A percentile compares a stretch with the other conserved stretches of the same genome.
Conservation (phyloP, 1,284 basidiomycete species). For the Golubevia pallescens region DNA sequence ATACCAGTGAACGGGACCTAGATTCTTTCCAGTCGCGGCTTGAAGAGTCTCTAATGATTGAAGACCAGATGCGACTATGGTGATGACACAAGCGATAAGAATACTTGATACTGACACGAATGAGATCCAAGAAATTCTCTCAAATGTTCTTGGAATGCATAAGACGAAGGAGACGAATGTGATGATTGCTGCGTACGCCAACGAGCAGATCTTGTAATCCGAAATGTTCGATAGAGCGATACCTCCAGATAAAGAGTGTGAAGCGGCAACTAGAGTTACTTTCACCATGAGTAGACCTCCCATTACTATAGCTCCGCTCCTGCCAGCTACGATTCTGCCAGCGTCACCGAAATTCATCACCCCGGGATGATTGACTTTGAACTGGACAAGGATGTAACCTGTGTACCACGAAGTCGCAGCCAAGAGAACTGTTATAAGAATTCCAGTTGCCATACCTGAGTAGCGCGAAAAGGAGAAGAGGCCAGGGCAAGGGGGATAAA, state of each 20-base stretch:
- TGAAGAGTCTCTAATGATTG: slow-evolving; percentile 6
- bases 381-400: slow-evolving; percentile 61
- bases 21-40: neutral
- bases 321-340: slow-evolving; percentile 57
- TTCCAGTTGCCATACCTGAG: slow-evolving; percentile 57
- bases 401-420: slow-evolving; percentile 54
- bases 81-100: slow-evolving; percentile 29
- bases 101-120: slow-evolving; percentile 54
- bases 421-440: slow-evolving; percentile 48
- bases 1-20: neutral
- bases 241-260: slow-evolving; percentile 58
- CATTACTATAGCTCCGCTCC: slow-evolving; percentile 47
- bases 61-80: slow-evolving; percentile 10
- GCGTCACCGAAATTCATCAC: slow-evolving; percentile 63
- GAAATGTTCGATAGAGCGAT: slow-evolving; percentile 50
- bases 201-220: slow-evolving; percentile 54
- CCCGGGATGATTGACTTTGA: slow-evolving; percentile 62
- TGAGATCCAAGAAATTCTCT: slow-evolving; percentile 51
- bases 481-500: no score
- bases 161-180: slow-evolving; percentile 41
- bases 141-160: slow-evolving; percentile 43
- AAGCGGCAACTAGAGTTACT: slow-evolving; percentile 26
- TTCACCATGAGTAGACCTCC: slow-evolving; percentile 50
- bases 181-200: slow-evolving; percentile 58
- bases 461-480: no score